phyloP scores from a whole-genome alignment of 768 basidiomycete genomes.

The Favolaschia claudopus region DNA sequence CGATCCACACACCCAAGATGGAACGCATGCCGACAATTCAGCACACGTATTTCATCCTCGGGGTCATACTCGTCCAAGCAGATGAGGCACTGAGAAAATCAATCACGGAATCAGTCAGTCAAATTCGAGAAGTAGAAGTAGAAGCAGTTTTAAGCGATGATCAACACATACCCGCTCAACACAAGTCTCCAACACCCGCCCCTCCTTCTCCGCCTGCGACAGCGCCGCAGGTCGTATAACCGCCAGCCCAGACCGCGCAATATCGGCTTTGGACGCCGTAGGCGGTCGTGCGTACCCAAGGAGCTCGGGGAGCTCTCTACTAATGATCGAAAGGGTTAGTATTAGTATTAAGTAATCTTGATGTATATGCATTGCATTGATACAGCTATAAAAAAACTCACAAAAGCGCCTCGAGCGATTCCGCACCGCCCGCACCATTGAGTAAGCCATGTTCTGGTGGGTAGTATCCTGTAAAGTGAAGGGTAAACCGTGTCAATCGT shows the following conservation, averaged over 20 bases:
- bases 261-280: slow-evolving; percentile 83
- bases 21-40: slow-evolving; percentile 90
- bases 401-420: slow-evolving; percentile 84
- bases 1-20: slow-evolving; percentile 88
- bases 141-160: background rate
- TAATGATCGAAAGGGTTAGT: slow-evolving; percentile 6
- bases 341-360: slow-evolving; percentile 12
- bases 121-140: slow-evolving; percentile 18
- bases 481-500: slow-evolving; percentile 5
- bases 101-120: background rate
- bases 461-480: slow-evolving; percentile 74
- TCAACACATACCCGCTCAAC: slow-evolving; percentile 68
- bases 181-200: slow-evolving; percentile 78
- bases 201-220: slow-evolving; percentile 61
- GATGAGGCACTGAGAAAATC: slow-evolving; percentile 68
- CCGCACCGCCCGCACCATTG: slow-evolving; percentile 75
- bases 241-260: slow-evolving; percentile 83
- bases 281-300: slow-evolving; percentile 85
- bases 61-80: slow-evolving; percentile 87
- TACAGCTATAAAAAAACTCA: slow-evolving; percentile 41
- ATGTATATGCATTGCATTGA: background rate
- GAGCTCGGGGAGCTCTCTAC: slow-evolving; percentile 83
- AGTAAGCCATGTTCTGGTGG: slow-evolving; percentile 90
- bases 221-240: slow-evolving; percentile 69
- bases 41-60: slow-evolving; percentile 81